A percentile compares a stretch with the other conserved stretches of the same genome.
Evolutionary conservation across 768 basidiomycete species (phyloP).

Genomic region (Collybiopsis luxurians): DNA sequence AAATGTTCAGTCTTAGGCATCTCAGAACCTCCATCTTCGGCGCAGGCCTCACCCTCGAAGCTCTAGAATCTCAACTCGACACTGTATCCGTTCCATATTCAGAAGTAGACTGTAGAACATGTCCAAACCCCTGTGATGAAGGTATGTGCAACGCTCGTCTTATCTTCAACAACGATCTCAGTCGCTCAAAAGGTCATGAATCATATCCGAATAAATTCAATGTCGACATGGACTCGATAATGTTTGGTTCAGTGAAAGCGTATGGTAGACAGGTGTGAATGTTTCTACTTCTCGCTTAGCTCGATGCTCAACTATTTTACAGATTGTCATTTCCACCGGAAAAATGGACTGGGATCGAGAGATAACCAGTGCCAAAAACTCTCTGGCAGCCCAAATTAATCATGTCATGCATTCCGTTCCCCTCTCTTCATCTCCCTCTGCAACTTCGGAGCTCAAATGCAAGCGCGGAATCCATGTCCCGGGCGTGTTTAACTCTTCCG

Average conservation of each 20-base stretch:
- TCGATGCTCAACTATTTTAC: neutral
- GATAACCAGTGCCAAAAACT: constrained; percentile 66
- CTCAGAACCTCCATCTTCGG: constrained; percentile 43
- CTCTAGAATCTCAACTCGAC: constrained; percentile 49
- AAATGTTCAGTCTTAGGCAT: constrained; percentile 37
- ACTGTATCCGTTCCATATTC: constrained; percentile 64
- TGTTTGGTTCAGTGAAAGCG: constrained; percentile 85
- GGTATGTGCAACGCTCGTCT: constrained; percentile 33
- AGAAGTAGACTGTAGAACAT: constrained; percentile 65
- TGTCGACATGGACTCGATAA: constrained; percentile 73
- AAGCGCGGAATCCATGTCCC: constrained; percentile 25
- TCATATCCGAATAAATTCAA: constrained; percentile 72
- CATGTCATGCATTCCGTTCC: constrained; percentile 25
- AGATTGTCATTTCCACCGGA: constrained; percentile 90
- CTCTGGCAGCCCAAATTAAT: constrained; percentile 65
- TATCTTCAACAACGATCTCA: constrained; percentile 8
- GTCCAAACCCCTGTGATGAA: constrained; percentile 75
- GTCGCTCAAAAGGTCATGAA: constrained; percentile 53
- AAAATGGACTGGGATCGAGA: constrained; percentile 86
- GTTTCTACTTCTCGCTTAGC: constrained; percentile 4
- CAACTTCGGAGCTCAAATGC: constrained; percentile 19
- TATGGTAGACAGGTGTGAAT: constrained; percentile 80
- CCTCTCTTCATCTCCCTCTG: constrained; percentile 20
- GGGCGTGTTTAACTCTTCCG: constrained; percentile 59
- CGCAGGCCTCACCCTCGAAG: constrained; percentile 32